phyloP scores from a whole-genome alignment of 176 grass and related monocot genomes.

The Musa acuminata region DNA sequence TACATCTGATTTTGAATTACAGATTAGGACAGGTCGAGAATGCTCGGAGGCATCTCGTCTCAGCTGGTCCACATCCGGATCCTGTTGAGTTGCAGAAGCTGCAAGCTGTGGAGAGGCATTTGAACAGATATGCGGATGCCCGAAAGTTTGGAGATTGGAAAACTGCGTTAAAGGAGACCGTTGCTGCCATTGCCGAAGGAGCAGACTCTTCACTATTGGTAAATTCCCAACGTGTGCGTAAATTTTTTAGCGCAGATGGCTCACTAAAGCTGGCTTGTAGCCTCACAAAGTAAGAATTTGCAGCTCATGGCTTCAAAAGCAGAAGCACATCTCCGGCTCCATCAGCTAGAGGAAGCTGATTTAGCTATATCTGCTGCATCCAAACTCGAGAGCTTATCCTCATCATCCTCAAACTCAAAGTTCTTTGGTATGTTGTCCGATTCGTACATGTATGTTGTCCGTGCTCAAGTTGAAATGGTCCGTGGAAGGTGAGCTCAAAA shows the following conservation, averaged over 20 bases:
- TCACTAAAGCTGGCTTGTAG: background rate
- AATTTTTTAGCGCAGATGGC: background rate
- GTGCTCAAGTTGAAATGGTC: conserved; percentile 81
- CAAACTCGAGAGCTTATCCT: conserved; percentile 64
- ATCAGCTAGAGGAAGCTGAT: conserved; percentile 72
- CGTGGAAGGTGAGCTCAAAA: conserved; percentile 59
- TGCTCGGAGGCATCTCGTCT: conserved; percentile 70
- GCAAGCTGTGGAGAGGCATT: conserved; percentile 75
- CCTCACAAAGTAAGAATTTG: conserved; percentile 2
- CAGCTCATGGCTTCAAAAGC: conserved; percentile 80
- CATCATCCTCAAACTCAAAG: conserved; percentile 48
- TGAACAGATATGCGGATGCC: conserved; percentile 64
- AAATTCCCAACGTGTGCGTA: conserved; percentile 2
- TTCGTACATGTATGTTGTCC: conserved; percentile 61
- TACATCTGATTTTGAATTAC: conserved; percentile 11
- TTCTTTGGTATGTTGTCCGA: conserved; percentile 60
- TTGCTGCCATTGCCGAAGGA: conserved; percentile 73
- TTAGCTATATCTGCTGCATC: conserved; percentile 58
- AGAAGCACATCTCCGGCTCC: conserved; percentile 65
- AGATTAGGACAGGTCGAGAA: conserved; percentile 81
- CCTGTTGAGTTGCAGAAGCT: conserved; percentile 69
- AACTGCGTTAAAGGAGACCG: conserved; percentile 52
- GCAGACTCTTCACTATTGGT: conserved; percentile 81
- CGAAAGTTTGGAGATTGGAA: conserved; percentile 75
- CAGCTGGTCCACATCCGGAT: conserved; percentile 55